Percentiles rank a stretch among this genome's conserved stretches.
Evolutionary conservation across 164 flowering plant genomes (phyloP).

Genomic region (Hamamelis virginiana): DNA sequence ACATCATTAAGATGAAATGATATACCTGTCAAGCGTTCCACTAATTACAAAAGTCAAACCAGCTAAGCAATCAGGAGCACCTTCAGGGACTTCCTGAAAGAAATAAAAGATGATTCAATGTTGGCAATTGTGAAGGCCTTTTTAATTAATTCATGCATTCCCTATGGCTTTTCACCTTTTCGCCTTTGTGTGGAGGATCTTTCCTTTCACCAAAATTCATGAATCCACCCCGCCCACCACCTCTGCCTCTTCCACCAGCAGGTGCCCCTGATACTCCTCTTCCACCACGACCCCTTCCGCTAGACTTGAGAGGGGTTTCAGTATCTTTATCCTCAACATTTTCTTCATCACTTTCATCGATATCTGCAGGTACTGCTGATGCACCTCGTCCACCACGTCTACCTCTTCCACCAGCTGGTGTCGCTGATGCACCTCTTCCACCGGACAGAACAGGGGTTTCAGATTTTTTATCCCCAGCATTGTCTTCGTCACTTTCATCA

Average conservation of each 20-base stretch:
- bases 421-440: constrained; percentile 29
- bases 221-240: constrained; percentile 92
- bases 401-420: constrained; percentile 57
- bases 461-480: constrained; percentile 24
- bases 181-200: constrained; percentile 98
- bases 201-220: constrained; percentile 93
- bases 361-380: constrained; percentile 20
- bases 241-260: constrained; percentile 70
- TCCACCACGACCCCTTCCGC: constrained; percentile 48
- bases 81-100: constrained; percentile 92
- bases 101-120: constrained; percentile 8
- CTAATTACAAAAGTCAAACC: constrained; percentile 94
- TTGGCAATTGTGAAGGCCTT: constrained; percentile 5
- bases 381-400: constrained; percentile 84
- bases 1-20: constrained; percentile 3
- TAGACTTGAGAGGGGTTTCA: constrained; percentile 24
- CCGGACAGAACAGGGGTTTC: constrained; percentile 26
- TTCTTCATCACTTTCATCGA: constrained; percentile 8
- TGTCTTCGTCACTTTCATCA: constrained; percentile 54
- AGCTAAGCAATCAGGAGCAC: constrained; percentile 78
- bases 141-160: background rate
- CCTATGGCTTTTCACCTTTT: constrained; percentile 51
- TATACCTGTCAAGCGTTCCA: constrained; percentile 98
- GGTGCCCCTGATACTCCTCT: constrained; percentile 32
- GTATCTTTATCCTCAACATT: constrained; percentile 1